Base-by-base conservation (phyloP, 75 land plant genomes). In the Chamaecyparis obtusa region DNA sequence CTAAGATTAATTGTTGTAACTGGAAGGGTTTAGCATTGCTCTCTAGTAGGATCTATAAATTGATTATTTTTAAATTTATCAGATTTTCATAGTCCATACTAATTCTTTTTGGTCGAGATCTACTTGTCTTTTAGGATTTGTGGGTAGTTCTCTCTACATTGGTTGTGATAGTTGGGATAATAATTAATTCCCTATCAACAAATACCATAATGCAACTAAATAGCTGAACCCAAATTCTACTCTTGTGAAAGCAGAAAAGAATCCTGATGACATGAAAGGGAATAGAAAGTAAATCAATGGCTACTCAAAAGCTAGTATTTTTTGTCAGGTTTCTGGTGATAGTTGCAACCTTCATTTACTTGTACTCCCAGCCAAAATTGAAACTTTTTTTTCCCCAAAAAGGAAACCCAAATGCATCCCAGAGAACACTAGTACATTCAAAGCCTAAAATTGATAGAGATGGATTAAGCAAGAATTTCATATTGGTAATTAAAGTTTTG, bases 401-500 rank as follows among this genome's bases (percentile, higher is more conserved):
- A 9, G 83, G 43, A 27, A 80, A 80, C 14, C 83, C 32, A 24
- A 80, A 44, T 80, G 83, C 49, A 80, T 80, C 32, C 14, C 83
- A 80, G 10, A 43, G 83, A 27, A 44, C 83, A 16, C 49, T 80
- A 80, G 30, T 41, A 48, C 32, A 80, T 24, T 24, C 14, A 21
- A 41, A 24, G n/a, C 83, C 83, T 10, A 17, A 76, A 76, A 9
- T 27, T 24, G 6, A 11, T 9, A 24, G 32, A 9, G 32, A n/a
- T 35, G 33, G 9, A 36, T 32, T 84, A 30, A 49, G 60, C 33
- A 17, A 51, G 10, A 87, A 81, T 32, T 93, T 93, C 88, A 88
- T 93, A 30, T 81, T 95, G 89, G 90, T 87, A 24, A 91, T 98
- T 92, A 96, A 95, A 84, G 90, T 98, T 56, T 94, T 98, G 57